Evolutionary conservation across 2,329 filamentous ascomycete genomes (phyloP).

Genomic region (Cryphonectria radicalis): DNA sequence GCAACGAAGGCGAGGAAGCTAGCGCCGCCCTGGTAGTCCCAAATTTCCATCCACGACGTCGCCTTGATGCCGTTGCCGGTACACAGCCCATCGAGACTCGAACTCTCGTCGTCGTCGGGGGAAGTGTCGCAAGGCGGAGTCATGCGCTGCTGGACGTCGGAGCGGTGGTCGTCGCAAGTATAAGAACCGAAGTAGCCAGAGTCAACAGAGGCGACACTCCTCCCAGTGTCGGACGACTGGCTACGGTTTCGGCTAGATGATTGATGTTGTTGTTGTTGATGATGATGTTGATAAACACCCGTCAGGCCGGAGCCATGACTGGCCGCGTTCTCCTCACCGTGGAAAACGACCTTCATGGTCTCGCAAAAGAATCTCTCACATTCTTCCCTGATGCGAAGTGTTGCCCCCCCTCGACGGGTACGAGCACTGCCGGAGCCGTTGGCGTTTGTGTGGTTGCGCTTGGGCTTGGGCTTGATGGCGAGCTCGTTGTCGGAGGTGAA

Average conservation of each 20-base stretch:
- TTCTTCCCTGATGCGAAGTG: slow-evolving; percentile 97
- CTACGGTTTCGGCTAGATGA: slow-evolving; percentile 17
- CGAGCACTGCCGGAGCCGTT: slow-evolving; percentile 45
- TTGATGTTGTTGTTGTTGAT: slow-evolving; percentile 37
- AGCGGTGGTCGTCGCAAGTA: slow-evolving; percentile 32
- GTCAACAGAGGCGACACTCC: slow-evolving; percentile 24
- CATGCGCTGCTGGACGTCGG: slow-evolving; percentile 33
- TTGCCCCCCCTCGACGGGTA: slow-evolving; percentile 82
- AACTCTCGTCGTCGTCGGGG: slow-evolving; percentile 31
- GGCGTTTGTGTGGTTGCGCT: slow-evolving; percentile 41
- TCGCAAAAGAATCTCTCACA: slow-evolving; percentile 99
- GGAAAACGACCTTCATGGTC: slow-evolving; percentile 91
- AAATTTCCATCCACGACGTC: slow-evolving; percentile 74
- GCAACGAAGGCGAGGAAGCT: slow-evolving; percentile 87
- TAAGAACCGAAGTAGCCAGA: slow-evolving; percentile 32
- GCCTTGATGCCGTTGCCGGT: slow-evolving; percentile 43
- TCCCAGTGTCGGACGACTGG: slow-evolving; percentile 13
- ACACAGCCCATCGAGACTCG: slow-evolving; percentile 34
- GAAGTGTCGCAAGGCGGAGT: slow-evolving; percentile 56
- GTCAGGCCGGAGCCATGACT: slow-evolving; percentile 83
- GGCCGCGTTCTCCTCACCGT: slow-evolving; percentile 86
- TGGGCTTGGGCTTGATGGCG: slow-evolving; percentile 63
- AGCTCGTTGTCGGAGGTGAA: slow-evolving; percentile 70
- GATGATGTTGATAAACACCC: slow-evolving; percentile 63
- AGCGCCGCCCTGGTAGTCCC: slow-evolving; percentile 83